phyloP scores from a whole-genome alignment of 371 early-diverging fungal genomes.

The Apophysomyces sp. region DNA sequence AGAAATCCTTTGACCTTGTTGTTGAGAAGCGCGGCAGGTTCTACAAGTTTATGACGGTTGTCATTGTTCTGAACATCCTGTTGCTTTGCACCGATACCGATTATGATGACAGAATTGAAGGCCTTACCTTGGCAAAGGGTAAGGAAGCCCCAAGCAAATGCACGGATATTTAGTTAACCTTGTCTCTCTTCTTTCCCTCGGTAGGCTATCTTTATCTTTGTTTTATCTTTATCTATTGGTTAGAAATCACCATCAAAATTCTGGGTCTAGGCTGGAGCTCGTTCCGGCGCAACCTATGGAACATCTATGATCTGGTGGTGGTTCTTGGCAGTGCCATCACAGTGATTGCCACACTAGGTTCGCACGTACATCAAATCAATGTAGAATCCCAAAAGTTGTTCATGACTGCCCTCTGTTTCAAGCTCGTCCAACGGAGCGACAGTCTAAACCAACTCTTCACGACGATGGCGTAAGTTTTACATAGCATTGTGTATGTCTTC shows the following conservation, averaged over 20 bases:
- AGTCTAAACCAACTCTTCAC: constrained; percentile 66
- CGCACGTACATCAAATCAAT: constrained; percentile 35
- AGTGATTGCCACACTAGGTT: constrained; percentile 35
- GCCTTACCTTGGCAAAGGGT: constrained; percentile 33
- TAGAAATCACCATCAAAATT: constrained; percentile 54
- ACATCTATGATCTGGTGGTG: constrained; percentile 58
- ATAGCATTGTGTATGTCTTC: neutral
- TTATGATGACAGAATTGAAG: constrained; percentile 17
- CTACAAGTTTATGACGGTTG: constrained; percentile 46
- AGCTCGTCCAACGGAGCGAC: constrained; percentile 64
- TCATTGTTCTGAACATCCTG: constrained; percentile 53
- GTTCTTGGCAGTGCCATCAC: constrained; percentile 53
- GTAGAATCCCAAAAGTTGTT: constrained; percentile 63
- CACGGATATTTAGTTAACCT: neutral
- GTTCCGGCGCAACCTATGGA: constrained; percentile 61
- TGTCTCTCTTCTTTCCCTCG: constrained; percentile 1
- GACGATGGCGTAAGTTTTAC: constrained; percentile 60
- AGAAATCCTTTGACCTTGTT: constrained; percentile 45
- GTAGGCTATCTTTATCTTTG: constrained; percentile 48
- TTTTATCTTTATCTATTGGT: constrained; percentile 47
- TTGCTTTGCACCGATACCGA: constrained; percentile 54
- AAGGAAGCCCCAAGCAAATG: neutral
- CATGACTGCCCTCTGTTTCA: constrained; percentile 64
- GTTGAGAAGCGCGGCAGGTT: constrained; percentile 55
- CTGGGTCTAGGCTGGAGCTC: constrained; percentile 59